Evolutionary conservation across 805 yeast species (phyloP).

Genomic region (Yamadazyma laniorum): DNA sequence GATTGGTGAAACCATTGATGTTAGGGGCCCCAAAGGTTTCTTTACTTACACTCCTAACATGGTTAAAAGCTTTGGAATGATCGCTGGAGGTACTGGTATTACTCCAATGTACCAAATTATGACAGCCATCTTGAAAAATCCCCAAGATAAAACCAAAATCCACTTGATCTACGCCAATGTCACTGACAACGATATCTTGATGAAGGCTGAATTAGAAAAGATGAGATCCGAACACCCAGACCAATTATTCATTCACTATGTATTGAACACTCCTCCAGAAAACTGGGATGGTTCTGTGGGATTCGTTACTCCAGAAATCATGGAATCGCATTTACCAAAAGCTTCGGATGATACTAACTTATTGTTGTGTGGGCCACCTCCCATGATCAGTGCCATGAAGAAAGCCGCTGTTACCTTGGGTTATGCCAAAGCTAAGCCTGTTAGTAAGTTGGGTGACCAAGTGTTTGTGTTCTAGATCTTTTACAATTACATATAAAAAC

Average conservation of each 20-base stretch:
- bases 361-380: conserved; percentile 91
- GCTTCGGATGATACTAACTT: conserved; percentile 62
- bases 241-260: conserved; percentile 64
- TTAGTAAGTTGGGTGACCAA: conserved; percentile 86
- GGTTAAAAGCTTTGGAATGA: conserved; percentile 75
- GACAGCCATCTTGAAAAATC: conserved; percentile 74
- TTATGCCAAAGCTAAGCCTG: conserved; percentile 80
- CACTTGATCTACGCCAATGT: conserved; percentile 80
- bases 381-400: conserved; percentile 83
- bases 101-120: conserved; percentile 95
- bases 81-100: conserved; percentile 96
- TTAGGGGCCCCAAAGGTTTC: conserved; percentile 90
- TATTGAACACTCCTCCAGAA: conserved; percentile 70
- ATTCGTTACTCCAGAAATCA: conserved; percentile 72
- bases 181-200: conserved; percentile 72
- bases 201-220: conserved; percentile 75
- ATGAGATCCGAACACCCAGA: conserved; percentile 57
- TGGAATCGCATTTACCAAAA: conserved; percentile 61
- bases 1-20: conserved; percentile 74
- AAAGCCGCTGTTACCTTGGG: conserved; percentile 75
- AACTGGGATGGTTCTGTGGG: conserved; percentile 80
- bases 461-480: conserved; percentile 72
- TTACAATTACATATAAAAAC: no score
- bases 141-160: conserved; percentile 74
- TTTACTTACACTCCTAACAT: conserved; percentile 80